A percentile compares a stretch with the other conserved stretches of the same genome.
These are phyloP conservation scores for Phylloporus rhodoxanthus DNA, from an alignment of 768 basidiomycete genomes.

Conservation along the genomic window DNA sequence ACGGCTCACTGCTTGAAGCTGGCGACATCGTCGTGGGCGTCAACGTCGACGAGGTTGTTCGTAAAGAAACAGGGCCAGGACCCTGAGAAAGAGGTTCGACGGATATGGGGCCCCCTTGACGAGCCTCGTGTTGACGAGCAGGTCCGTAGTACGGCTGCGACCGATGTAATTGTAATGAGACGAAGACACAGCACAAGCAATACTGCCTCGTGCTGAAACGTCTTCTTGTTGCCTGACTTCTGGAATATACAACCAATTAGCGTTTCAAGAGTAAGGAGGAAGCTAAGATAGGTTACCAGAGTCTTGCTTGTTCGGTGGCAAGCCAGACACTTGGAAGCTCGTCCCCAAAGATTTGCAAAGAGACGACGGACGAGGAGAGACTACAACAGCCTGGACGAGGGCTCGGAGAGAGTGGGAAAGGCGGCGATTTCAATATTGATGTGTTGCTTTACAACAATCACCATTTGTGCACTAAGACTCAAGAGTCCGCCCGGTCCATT, in stretches of 20 bases:
- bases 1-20: conserved; percentile 13
- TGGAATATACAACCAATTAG: neutral
- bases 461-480: too few relatives aligned
- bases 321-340: neutral
- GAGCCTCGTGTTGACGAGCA: conserved; percentile 17
- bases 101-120: conserved; percentile 14
- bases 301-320: neutral
- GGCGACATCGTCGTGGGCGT: conserved; percentile 11
- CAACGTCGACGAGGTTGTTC: conserved; percentile 3
- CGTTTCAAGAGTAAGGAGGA: neutral
- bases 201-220: conserved; percentile 7
- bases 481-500: neutral
- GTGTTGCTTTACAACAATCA: conserved; percentile 11
- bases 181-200: conserved; percentile 6
- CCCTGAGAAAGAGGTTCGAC: neutral
- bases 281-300: neutral
- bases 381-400: neutral
- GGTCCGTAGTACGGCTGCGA: conserved; percentile 12
- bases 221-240: conserved; percentile 8
- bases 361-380: neutral
- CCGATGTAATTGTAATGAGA: conserved; percentile 5
- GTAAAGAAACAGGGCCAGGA: conserved; percentile 8
- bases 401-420: neutral
- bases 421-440: neutral
- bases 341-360: neutral